These are phyloP conservation scores for Colletotrichum liaoningense DNA, from an alignment of 2,329 filamentous ascomycete genomes.

Conservation along the genomic window DNA sequence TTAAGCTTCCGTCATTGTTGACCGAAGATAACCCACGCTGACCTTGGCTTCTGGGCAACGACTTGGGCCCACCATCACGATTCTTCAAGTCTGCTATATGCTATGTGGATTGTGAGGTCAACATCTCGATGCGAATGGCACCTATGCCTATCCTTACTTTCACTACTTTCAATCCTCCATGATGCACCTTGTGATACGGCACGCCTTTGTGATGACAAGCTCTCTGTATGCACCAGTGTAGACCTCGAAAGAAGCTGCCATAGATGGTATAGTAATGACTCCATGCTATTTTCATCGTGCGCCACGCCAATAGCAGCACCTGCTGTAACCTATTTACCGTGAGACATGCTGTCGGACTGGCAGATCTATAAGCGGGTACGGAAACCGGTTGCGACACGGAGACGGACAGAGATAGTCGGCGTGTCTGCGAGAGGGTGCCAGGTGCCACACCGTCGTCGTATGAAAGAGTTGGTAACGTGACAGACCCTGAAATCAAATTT, in stretches of 20 bases:
- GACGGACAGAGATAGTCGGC: neutral
- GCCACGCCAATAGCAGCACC: neutral
- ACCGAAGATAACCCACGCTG: neutral
- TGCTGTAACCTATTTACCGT: neutral
- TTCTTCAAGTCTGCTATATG: neutral
- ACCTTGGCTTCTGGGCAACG: neutral
- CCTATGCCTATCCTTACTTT: neutral
- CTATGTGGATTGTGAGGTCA: too few relatives aligned
- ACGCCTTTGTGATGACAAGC: neutral
- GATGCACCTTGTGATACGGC: neutral
- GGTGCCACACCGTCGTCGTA: neutral
- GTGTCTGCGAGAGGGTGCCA: neutral
- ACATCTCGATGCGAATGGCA: neutral
- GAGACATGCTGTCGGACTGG: neutral
- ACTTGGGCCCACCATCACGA: neutral
- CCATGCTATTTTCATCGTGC: neutral
- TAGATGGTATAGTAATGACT: neutral
- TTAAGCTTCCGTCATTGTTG: neutral
- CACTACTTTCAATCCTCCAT: neutral
- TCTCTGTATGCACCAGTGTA: neutral
- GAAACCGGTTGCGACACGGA: neutral
- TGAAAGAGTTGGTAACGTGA: neutral
- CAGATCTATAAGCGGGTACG: neutral
- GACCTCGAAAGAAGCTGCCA: neutral
- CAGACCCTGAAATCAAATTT: neutral